Base-by-base conservation (phyloP, 805 yeast genomes). In the Candida namnaoensis region DNA sequence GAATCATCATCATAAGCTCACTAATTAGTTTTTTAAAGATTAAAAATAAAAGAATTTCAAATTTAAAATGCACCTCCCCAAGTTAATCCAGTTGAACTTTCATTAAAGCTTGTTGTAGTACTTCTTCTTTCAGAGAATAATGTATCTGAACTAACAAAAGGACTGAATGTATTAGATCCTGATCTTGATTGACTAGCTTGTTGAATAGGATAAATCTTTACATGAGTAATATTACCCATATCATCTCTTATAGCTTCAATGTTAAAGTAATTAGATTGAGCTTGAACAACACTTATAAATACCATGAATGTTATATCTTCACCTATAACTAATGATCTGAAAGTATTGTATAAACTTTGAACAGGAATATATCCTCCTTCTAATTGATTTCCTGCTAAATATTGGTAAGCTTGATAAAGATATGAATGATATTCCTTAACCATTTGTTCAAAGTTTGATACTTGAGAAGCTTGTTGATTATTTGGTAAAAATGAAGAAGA, bases 221-320 rank as follows among this genome's bases (percentile, higher is more conserved):
- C 45, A 33, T 41, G 45, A 4, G 41, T 41, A 7, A 48, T 28
- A n/a, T 44, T 43, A 13, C 49, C 53, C 26, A 37, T 28, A 8
- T 38, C 41, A 32, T 39, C 52, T 7, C 39, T 32, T 13, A 47
- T 15, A 6, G 40, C 15, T 6, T 45, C 50, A 28, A 48, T 41
- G 3, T 41, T 43, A 33, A 45, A 51, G 4, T 33, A 32, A 9
- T 39, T 37, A 3, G 52, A 47, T 4, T 34, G 34, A 3, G 50
- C 36, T 14, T 48, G 48, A 15, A 47, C 25, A 6, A 51, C 38
- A n/a, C 44, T 35, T 5, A 42, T 11, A 35, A 52, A 49, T 10
- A 51, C 23, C 2, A 32, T 34, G 35, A 40, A 35, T 7, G 34
- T 32, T 19, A 39, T 36, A 5, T 15, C 14, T 3, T 41, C 36